phyloP scores from a whole-genome alignment of 1,284 basidiomycete genomes.

The Heliocybe sulcata region DNA sequence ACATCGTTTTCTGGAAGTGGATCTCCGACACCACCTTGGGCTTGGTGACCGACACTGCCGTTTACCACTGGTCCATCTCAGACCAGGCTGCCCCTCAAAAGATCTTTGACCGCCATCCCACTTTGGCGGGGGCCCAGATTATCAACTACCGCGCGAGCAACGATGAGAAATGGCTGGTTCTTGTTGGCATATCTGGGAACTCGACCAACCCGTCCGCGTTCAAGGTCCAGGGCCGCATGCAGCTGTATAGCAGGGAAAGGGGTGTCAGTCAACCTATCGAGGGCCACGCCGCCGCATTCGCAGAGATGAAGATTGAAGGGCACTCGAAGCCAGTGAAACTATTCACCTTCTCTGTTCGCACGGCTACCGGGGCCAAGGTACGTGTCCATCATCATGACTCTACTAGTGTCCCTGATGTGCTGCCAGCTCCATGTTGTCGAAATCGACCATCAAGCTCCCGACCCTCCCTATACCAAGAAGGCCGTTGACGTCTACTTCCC shows the following conservation, averaged over 20 bases:
- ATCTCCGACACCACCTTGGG: conserved; percentile 87
- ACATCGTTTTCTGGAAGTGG: conserved; percentile 99
- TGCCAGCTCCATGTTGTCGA: conserved; percentile 93
- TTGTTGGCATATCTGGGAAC: conserved; percentile 96
- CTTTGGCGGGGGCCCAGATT: conserved; percentile 93
- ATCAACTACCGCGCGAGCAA: conserved; percentile 94
- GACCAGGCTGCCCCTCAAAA: conserved; percentile 79
- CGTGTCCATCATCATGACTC: conserved; percentile 17
- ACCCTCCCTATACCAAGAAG: conserved; percentile 96
- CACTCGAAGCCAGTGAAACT: conserved; percentile 82
- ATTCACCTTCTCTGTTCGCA: conserved; percentile 94
- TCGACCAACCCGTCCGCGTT: conserved; percentile 87
- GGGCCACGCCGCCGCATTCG: conserved; percentile 96
- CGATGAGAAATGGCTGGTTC: conserved; percentile 97
- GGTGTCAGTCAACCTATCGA: conserved; percentile 99
- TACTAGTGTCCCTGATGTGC: conserved; percentile 5
- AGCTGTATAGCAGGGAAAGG: conserved; percentile 86
- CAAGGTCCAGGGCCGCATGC: conserved; percentile 97
- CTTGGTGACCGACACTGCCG: conserved; percentile 91
- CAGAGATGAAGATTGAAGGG: conserved; percentile 87
- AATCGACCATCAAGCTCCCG: conserved; percentile 94
- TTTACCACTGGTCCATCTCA: conserved; percentile 89
- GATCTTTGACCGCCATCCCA: conserved; percentile 95
- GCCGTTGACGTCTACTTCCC: conserved; percentile 99
- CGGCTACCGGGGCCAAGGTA: conserved; percentile 95